A percentile compares a stretch with the other conserved stretches of the same genome.
phyloP scores from a whole-genome alignment of 805 yeast genomes.

The Myxozyma nipponensis region DNA sequence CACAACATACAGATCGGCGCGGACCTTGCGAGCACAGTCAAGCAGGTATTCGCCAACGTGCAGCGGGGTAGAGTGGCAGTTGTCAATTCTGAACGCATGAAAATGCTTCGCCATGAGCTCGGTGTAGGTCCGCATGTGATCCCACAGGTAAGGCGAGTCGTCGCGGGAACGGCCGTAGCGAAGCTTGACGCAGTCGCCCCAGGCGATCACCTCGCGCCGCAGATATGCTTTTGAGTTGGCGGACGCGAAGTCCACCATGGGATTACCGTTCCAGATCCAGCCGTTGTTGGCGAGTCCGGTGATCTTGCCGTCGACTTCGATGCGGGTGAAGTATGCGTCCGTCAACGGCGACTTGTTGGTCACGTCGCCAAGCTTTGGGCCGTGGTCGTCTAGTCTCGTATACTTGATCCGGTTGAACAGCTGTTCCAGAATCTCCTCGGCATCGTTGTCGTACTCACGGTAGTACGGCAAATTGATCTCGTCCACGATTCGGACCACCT shows the following conservation, averaged over 20 bases:
- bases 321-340: constrained; percentile 84
- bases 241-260: constrained; percentile 90
- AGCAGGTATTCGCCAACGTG: constrained; percentile 88
- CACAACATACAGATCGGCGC: constrained; percentile 85
- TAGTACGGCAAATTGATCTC: constrained; percentile 75
- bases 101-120: constrained; percentile 67
- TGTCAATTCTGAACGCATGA: constrained; percentile 88
- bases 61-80: constrained; percentile 93
- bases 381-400: constrained; percentile 70
- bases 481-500: constrained; percentile 48
- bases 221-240: constrained; percentile 71
- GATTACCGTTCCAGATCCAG: constrained; percentile 98
- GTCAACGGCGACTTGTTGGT: constrained; percentile 58
- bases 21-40: constrained; percentile 79
- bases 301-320: constrained; percentile 57
- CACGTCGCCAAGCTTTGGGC: constrained; percentile 74
- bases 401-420: constrained; percentile 72
- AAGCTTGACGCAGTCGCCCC: constrained; percentile 96
- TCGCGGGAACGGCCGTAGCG: constrained; percentile 73
- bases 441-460: constrained; percentile 69
- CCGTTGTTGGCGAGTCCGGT: constrained; percentile 81
- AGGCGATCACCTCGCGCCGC: constrained; percentile 87
- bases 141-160: constrained; percentile 89
- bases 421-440: constrained; percentile 60
- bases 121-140: constrained; percentile 76